phyloP scores from a whole-genome alignment of 176 grass and related monocot species.

The Neostapfia colusana region DNA sequence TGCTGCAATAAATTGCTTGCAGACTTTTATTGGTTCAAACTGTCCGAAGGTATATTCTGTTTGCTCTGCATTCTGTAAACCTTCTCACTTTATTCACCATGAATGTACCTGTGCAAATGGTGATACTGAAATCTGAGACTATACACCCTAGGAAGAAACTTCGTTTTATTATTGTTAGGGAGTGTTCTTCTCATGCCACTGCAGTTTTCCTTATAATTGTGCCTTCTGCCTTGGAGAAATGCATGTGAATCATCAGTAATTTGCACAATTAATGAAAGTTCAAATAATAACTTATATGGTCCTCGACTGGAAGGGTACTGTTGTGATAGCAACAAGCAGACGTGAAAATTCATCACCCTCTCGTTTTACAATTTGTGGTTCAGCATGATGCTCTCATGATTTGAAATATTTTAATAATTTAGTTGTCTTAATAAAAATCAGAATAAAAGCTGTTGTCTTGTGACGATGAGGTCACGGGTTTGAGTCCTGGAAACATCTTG shows the following conservation, averaged over 20 bases:
- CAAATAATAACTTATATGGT: background rate
- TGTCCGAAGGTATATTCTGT: conserved; percentile 72
- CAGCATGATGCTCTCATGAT: conserved; percentile 16
- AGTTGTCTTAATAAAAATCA: conserved; percentile 1
- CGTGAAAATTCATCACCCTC: background rate
- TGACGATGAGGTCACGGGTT: no score
- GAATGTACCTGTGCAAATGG: background rate
- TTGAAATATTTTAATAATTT: conserved; percentile 18
- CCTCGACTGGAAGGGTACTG: background rate
- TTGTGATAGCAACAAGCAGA: background rate
- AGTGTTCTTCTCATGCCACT: background rate
- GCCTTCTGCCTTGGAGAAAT: background rate
- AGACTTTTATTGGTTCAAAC: conserved; percentile 81
- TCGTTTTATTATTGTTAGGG: background rate
- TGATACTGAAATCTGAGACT: background rate
- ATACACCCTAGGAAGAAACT: background rate
- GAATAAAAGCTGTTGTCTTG: no score
- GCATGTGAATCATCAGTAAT: background rate
- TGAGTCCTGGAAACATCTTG: no score
- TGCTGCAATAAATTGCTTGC: conserved; percentile 94
- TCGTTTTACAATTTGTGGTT: conserved; percentile 19
- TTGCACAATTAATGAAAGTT: background rate
- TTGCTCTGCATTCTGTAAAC: no score
- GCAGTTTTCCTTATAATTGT: background rate
- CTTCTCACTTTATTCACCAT: no score